Evolutionary conservation across 371 early-diverging fungal genomes (phyloP), one percentile per base, ranked within the genome.

Genomic region (Syncephalastrum contaminatum): DNA sequence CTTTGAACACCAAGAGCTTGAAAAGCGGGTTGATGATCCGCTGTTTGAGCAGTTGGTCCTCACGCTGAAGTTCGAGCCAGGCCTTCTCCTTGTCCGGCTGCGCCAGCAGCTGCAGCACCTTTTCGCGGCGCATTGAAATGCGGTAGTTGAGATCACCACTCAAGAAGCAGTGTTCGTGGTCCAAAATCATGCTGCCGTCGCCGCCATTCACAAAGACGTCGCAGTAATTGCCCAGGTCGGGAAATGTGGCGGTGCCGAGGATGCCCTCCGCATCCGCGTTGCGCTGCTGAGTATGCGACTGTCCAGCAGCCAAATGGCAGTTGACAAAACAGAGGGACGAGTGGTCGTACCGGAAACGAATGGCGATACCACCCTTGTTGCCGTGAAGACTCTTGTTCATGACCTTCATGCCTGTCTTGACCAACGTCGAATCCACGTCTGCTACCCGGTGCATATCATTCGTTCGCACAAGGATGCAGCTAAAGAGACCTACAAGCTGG

Each of bases 131-230:
- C 47, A 59, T 51, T 48, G 89, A 85, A 41, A 94, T 85, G 5
- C 95, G 81, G 56, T 93, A 95, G 67, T 93, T 93, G n/a, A 93
- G 67, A 66, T 95, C 94, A 4, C 91, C 91, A 41, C 82, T 80
- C 40, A 86, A 73, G 60, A 92, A 83, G 25, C 87, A 84, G 43
- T 79, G 66, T 53, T 92, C 91, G 52, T 95, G 91, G 63, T 94
- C 92, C 59, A 88, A 56, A 6, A 89, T 77, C 57, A 73, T 59
- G 1, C 73, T 69, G 5, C 90, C 90, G 57, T 91, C 89, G n/a
- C 60, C 60, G 6, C 60, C 60, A n/a, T 44, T 44, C 19, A 16
- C 45, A 13, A 44, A 44, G 13, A 44, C 21, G 21, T 44, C 45
- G 21, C 16, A 21, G 45, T 44, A 44, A n/a, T 48, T 25, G 58